Evolutionary conservation across 805 yeast genomes (phyloP), one percentile per base, ranked within the genome.

Genomic region (Starmerella geochares): DNA sequence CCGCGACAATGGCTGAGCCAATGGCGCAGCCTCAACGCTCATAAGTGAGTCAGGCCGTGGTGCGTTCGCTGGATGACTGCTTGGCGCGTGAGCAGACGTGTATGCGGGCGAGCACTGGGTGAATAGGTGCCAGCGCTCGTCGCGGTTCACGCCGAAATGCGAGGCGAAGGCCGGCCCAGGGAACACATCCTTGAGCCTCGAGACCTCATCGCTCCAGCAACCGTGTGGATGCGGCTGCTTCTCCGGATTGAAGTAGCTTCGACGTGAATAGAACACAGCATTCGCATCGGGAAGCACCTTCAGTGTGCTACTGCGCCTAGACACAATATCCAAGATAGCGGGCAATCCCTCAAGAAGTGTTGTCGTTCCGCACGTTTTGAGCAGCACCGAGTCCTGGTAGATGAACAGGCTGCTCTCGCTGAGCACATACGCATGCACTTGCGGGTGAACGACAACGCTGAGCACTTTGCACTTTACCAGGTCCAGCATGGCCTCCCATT

Each of bases 301-400:
- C 7, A 47, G 41, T 1, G 31, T 10, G 2, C 24, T 25, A n/a
- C 20, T 4, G 49, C 70, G 69, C 4, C 62, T 53, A 16, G 64
- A 58, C 3, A 79, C 74, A 29, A 76, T 60, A 42, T 76, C 76
- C 54, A 84, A 76, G 46, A 90, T 67, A 46, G 76, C 73, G 24
- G 77, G 78, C 24, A 90, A 66, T 57, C 96, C 90, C 21, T 79
- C 76, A 50, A 90, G 72, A 1, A 95, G 82, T 1, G 95, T 86
- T 1, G 97, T 90, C 3, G 96, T 88, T 7, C 98, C 98, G 65
- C 98, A 90, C 4, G 98, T 90, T 66, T 90, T 90, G 62, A 90
- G 73, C 45, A 90, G 79, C 54, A 92, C 60, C 65, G 84, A 86
- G 67, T 87, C 88, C 17, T 84, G 80, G 63, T 81, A 90, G 24